phyloP scores from a whole-genome alignment of 2,329 filamentous ascomycete species.

The Curvularia lunata region DNA sequence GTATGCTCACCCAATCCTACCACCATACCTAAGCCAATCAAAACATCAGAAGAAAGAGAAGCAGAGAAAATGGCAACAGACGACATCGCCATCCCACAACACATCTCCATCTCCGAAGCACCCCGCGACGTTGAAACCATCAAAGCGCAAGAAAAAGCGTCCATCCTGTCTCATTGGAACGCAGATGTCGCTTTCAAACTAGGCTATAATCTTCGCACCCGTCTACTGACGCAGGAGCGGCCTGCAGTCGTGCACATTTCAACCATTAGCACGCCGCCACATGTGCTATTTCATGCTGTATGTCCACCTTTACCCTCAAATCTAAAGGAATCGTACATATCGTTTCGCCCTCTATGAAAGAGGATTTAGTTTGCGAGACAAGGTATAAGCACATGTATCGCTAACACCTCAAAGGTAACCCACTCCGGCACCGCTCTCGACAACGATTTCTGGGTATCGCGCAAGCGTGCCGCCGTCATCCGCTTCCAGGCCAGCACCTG shows the following conservation, averaged over 20 bases:
- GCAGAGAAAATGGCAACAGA: slow-evolving; percentile 11
- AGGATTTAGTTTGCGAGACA: too few relatives aligned
- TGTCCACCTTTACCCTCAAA: not conserved
- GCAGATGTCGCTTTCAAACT: slow-evolving; percentile 66
- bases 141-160: slow-evolving; percentile 48
- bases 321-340: too few relatives aligned
- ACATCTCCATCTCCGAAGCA: slow-evolving; percentile 28
- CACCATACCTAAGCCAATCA: too few relatives aligned
- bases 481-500: slow-evolving; percentile 73
- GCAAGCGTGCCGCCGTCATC: slow-evolving; percentile 76
- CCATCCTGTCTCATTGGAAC: slow-evolving; percentile 61
- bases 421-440: slow-evolving; percentile 71
- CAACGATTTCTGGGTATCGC: slow-evolving; percentile 67
- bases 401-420: slow-evolving; percentile 47
- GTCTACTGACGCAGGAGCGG: slow-evolving; percentile 60
- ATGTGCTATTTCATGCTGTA: slow-evolving; percentile 72
- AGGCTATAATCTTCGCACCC: slow-evolving; percentile 65
- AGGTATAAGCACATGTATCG: too few relatives aligned
- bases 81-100: slow-evolving; percentile 32
- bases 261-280: slow-evolving; percentile 58
- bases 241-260: slow-evolving; percentile 69
- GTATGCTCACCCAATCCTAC: too few relatives aligned
- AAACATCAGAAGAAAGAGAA: not conserved
- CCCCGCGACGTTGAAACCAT: slow-evolving; percentile 47
- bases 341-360: too few relatives aligned